Base-by-base conservation (phyloP, 371 early-diverging fungal species). In the Mucor plumbeus region DNA sequence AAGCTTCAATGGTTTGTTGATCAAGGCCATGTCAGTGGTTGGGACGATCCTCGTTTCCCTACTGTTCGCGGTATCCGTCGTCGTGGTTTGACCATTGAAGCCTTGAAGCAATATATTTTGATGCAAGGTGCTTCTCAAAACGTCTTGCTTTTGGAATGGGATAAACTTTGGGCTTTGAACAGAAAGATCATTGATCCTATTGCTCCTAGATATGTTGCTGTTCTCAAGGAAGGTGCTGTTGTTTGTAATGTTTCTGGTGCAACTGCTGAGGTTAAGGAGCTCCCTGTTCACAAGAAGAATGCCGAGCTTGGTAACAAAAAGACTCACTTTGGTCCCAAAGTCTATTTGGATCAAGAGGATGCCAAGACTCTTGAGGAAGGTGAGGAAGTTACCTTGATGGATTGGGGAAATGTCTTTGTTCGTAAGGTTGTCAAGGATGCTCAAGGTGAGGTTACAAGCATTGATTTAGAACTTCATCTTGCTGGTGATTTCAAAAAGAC, bases 41-140 rank as follows among this genome's bases (percentile, higher is more conserved):
- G 99, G 99, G 99, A 99, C 79, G 99, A 99, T 82, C 99, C 64
- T 90, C 99, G 70, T 94, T 99, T 92, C 78, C 99, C 99, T 34
- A 99, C 99, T 47, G 93, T 99, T 59, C 92, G 99, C 63, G 99
- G 99, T 67, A 99, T 99, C 77, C 91, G 90, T 64, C 95, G 99
- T 68, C 91, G 98, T 71, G 99, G 99, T 63, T 87, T 99, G 93
- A 97, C 97, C 48, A 95, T 99, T 75, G 96, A 97, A 71, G 99
- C 97, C 0, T 87, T 99, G 70, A 94, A 94, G 72, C 91, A 97
- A 75, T 99, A 99, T 73, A 99, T 99, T 72, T 80, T 99, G 58
- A 96, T 95, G 93, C 99, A 99, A 85, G 99, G 99, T 61, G 97
- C 99, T 35, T 97, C 99, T 43, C 97, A 99, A 81, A 97, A 95